These are phyloP conservation scores for Pestalotiopsis fici DNA, from an alignment of 2,329 filamentous ascomycete genomes.

Conservation along the genomic window DNA sequence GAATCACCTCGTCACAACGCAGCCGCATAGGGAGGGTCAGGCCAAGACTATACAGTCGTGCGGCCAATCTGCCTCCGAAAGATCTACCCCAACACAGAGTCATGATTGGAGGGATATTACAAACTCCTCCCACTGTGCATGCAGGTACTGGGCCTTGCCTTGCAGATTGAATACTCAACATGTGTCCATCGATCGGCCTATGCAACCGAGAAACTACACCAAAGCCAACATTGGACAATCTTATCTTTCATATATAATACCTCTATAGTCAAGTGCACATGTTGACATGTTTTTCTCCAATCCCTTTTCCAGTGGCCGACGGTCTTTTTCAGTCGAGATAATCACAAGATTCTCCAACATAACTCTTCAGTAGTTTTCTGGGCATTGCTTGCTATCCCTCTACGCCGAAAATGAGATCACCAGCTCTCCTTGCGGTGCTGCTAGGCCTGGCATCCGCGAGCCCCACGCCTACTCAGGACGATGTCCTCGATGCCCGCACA, in stretches of 20 bases:
- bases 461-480: conserved; percentile 14
- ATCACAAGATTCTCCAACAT: too few relatives aligned
- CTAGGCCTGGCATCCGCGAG: conserved; percentile 17
- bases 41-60: neutral
- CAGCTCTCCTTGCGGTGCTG: conserved; percentile 15
- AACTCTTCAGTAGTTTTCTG: too few relatives aligned
- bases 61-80: neutral
- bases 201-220: neutral
- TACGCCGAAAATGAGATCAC: conserved; percentile 19
- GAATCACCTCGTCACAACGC: neutral
- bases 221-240: neutral
- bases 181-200: neutral
- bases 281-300: too few relatives aligned
- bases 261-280: too few relatives aligned
- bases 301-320: too few relatives aligned
- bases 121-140: neutral
- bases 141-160: neutral
- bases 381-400: too few relatives aligned
- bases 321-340: too few relatives aligned
- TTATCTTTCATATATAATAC: too few relatives aligned
- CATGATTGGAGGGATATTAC: neutral
- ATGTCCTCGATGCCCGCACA: conserved; percentile 14
- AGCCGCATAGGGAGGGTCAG: neutral
- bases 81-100: neutral
- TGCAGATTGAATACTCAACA: neutral